These are phyloP conservation scores for Colletotrichum tamarilloi DNA, from an alignment of 2,329 filamentous ascomycete species.

Conservation along the genomic window DNA sequence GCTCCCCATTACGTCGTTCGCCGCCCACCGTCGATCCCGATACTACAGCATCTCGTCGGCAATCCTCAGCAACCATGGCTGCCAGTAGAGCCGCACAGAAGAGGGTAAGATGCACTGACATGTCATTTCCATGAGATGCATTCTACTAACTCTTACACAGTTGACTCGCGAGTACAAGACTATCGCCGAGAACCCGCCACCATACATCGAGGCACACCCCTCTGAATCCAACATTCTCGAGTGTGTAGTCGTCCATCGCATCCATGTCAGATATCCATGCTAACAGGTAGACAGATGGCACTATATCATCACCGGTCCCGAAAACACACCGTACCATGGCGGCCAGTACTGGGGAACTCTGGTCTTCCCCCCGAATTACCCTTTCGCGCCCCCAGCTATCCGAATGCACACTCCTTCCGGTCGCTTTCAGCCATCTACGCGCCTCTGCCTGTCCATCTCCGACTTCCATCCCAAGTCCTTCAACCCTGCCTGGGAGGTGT, in stretches of 20 bases:
- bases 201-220: slow-evolving; percentile 89
- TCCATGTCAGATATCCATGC: background rate
- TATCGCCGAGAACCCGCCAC: slow-evolving; percentile 80
- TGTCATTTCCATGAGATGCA: background rate
- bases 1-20: slow-evolving; percentile 34
- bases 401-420: slow-evolving; percentile 98
- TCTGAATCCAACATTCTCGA: slow-evolving; percentile 93
- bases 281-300: slow-evolving; percentile 75
- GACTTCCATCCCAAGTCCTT: slow-evolving; percentile 99
- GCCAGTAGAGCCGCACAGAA: slow-evolving; percentile 78
- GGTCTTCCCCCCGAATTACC: slow-evolving; percentile 95
- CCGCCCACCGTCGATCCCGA: slow-evolving; percentile 5
- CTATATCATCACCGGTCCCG: slow-evolving; percentile 94
- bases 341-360: slow-evolving; percentile 99
- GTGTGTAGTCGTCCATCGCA: slow-evolving; percentile 57
- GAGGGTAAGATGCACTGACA: slow-evolving; percentile 61
- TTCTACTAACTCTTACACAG: slow-evolving; percentile 47
- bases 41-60: background rate
- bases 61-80: slow-evolving; percentile 60
- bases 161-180: slow-evolving; percentile 72
- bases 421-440: slow-evolving; percentile 91
- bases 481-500: slow-evolving; percentile 98
- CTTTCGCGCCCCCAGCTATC: slow-evolving; percentile 96
- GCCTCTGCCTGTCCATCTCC: slow-evolving; percentile 93
- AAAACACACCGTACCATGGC: slow-evolving; percentile 91